These are phyloP conservation scores for Aspergillus bridgeri DNA, from an alignment of 495 filamentous ascomycete genomes.

Conservation along the genomic window DNA sequence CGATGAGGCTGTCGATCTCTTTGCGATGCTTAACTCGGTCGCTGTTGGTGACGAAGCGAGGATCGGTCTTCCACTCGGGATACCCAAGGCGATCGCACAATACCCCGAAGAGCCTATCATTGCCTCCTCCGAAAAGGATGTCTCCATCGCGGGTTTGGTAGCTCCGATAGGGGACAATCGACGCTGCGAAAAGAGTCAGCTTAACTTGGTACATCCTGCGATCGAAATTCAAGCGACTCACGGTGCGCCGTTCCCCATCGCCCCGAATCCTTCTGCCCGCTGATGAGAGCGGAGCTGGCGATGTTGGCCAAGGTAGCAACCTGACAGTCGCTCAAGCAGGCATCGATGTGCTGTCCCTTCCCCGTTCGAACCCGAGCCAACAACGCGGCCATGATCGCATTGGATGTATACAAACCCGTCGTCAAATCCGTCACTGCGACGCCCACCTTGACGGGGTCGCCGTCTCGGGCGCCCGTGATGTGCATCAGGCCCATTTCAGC, in stretches of 20 bases:
- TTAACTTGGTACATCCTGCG: neutral
- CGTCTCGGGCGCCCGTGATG: slow-evolving; percentile 84
- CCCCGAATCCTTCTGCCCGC: slow-evolving; percentile 79
- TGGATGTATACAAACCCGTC: slow-evolving; percentile 95
- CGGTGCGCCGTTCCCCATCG: slow-evolving; percentile 96
- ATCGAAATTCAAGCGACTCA: slow-evolving; percentile 39
- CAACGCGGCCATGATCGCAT: slow-evolving; percentile 92
- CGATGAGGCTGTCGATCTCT: slow-evolving; percentile 73
- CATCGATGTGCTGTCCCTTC: slow-evolving; percentile 89
- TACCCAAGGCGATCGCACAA: slow-evolving; percentile 74
- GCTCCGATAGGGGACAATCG: slow-evolving; percentile 90
- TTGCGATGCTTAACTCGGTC: slow-evolving; percentile 73
- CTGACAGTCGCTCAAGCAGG: slow-evolving; percentile 87
- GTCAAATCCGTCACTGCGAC: slow-evolving; percentile 96
- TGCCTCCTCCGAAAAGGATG: slow-evolving; percentile 88
- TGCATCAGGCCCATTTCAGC: slow-evolving; percentile 98
- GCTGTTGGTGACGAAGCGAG: slow-evolving; percentile 76
- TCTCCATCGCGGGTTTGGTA: slow-evolving; percentile 94
- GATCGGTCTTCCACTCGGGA: slow-evolving; percentile 75
- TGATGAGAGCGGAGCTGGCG: slow-evolving; percentile 87
- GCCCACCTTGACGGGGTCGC: slow-evolving; percentile 93
- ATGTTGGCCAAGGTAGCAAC: slow-evolving; percentile 91
- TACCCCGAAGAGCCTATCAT: slow-evolving; percentile 85
- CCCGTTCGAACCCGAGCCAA: slow-evolving; percentile 65
- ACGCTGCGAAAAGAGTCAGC: slow-evolving; percentile 55